Base-by-base conservation (phyloP, 2,329 filamentous ascomycete genomes). In the Cladorrhinum sp. region DNA sequence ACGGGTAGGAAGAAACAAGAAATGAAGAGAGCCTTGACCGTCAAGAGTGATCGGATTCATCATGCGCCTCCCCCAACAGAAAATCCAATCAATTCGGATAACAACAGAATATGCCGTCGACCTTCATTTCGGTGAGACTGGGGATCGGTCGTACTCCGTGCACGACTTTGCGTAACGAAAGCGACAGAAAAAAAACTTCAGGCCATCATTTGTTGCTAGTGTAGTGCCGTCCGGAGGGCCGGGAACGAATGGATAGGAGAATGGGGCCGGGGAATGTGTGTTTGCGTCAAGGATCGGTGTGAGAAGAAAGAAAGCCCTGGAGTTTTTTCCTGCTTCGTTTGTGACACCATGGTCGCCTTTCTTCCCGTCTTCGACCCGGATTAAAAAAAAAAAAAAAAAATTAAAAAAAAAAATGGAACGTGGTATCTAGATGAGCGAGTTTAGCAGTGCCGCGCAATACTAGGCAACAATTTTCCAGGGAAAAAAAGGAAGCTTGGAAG, bases 41-140 rank as follows among this genome's bases (percentile, higher is more conserved):
- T 50, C 46, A 16, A 50, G 4, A 7, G 12, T 9, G 46, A 18
- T 16, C 46, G 46, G 36, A 39, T 55, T 55, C 54, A 56, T 55
- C 54, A 46, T 56, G 36, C 54, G 54, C 54, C 54, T 36, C 54
- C 54, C 36, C 53, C 33, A 33, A 42, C 26, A 9, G 16, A 50
- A 21, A 50, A 18, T 4, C 6, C 6, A 42, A 42, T 8, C 6
- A 16, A 42, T 28, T 42, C 36, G 14, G 4, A 14, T 4, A 42
- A 33, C 7, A 12, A 12, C 30, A 48, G 42, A 50, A 50, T 50
- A 12, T 50, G 46, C 46, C 14, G 46, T 50, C 18, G 36, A 16
- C n/a, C 36, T n/a, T 42, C 36, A 42, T 42, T n/a, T 42, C 36
- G 36, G 36, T 42, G 36, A 42, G 36, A 42, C 36, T n/a, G n/a